Evolutionary conservation across 345 rosid genomes (phyloP), one percentile per base, ranked within the genome.

Genomic region (Eucalyptus tenuipes): DNA sequence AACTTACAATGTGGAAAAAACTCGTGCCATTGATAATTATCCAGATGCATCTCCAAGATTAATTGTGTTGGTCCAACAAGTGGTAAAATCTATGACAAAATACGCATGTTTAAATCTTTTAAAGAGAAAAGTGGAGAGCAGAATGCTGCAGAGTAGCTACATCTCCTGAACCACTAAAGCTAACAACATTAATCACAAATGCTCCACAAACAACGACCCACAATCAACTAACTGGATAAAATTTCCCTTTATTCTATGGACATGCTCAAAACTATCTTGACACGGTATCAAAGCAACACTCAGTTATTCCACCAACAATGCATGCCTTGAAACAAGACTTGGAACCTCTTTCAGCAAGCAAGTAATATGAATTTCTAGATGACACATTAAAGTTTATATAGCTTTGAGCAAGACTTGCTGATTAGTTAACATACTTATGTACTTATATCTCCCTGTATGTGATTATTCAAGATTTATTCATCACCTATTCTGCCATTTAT

Each of bases 1-100:
- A 80, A 29, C 86, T 87, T 95, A 98, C 99, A 94, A 85, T 95
- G 91, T 10, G 98, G 98, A 92, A 97, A 96, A 93, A 98, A 95
- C 89, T 97, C 99, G 64, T 96, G 99, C 99, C 99, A 98, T 89
- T 93, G 91, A 90, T 97, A 97, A 89, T 92, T 92, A 86, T 88
- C 91, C 47, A 94, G 91, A 66, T 59, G 94, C 93, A 98, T 88
- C 79, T 90, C 89, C 99, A 97, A 92, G 87, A 98, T 98, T 87
- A 94, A 64, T 93, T 94, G 95, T 7, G 99, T 97, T 50, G 99
- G 99, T 55, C 44, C 91, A 88, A 98, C 93, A 82, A 98, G 94
- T 64, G 99, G 99, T 90, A 90, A 79, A 93, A 98, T 97, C 99
- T 98, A 90, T 88, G 66, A 91, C 40, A 90, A 49, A 90, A 89